Conservation (phyloP, 805 yeast genomes). For the Maudiozyma serrabonitensis region DNA sequence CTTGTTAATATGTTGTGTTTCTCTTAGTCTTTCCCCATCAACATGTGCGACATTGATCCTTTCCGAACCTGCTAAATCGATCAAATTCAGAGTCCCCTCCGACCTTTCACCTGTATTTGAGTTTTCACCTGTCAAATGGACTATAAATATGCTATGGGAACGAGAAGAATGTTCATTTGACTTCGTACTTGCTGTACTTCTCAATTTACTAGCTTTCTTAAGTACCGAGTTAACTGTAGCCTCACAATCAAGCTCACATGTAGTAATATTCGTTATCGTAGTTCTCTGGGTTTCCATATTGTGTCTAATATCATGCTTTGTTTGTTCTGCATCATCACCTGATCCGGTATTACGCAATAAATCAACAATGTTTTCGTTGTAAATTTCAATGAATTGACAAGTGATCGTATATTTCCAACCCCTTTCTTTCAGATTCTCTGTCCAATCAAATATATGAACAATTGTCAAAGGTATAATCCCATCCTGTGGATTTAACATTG, state of each 20-base stretch:
- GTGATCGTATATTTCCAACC: conserved; percentile 56
- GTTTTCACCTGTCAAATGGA: conserved; percentile 50
- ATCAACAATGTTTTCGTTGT: conserved; percentile 75
- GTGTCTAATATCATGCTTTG: conserved; percentile 63
- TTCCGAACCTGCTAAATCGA: conserved; percentile 94
- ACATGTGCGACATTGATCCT: conserved; percentile 66
- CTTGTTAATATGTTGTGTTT: conserved; percentile 82
- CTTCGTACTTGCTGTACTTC: conserved; percentile 75
- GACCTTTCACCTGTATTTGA: conserved; percentile 36
- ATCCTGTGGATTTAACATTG: conserved; percentile 64
- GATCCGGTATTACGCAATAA: conserved; percentile 33
- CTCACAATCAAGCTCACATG: conserved; percentile 37
- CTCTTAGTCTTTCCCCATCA: conserved; percentile 69
- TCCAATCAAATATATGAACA: conserved; percentile 53
- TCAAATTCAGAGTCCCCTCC: conserved; percentile 61
- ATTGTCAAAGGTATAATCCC: conserved; percentile 82
- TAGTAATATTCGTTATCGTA: conserved; percentile 48
- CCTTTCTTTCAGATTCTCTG: conserved; percentile 35
- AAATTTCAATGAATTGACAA: conserved; percentile 82
- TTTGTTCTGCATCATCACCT: conserved; percentile 7
- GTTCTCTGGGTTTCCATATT: conserved; percentile 47
- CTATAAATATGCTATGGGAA: conserved; percentile 75
- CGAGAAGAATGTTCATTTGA: conserved; percentile 82
- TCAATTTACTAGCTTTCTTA: conserved; percentile 43
- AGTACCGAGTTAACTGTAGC: conserved; percentile 44